These are phyloP conservation scores for Aspergillus coremiiformis DNA, from an alignment of 495 filamentous ascomycete species.

Conservation along the genomic window DNA sequence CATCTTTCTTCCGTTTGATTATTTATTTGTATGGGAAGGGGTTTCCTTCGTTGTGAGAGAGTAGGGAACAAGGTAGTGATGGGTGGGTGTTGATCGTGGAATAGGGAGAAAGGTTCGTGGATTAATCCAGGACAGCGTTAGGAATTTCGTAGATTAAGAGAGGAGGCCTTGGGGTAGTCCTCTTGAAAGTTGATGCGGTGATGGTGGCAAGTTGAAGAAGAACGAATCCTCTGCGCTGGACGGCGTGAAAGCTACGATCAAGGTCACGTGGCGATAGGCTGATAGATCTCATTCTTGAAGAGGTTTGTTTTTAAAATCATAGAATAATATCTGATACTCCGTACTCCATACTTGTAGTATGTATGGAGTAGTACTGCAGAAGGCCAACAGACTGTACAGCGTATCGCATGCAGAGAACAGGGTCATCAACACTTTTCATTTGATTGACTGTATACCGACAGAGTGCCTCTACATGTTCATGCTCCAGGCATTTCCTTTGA, in stretches of 20 bases:
- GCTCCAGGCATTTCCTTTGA: constrained; percentile 13
- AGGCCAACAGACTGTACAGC: not conserved
- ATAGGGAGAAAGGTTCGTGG: too few species aligned
- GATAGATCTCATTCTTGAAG: too few species aligned
- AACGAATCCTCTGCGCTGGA: too few species aligned
- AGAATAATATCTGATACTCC: too few species aligned
- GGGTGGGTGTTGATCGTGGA: not conserved
- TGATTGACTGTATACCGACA: constrained; percentile 24
- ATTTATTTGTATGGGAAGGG: not conserved
- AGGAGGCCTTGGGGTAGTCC: not conserved
- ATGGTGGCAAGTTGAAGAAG: not conserved
- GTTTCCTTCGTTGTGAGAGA: not conserved
- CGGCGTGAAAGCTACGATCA: not conserved
- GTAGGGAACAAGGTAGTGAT: too few species aligned
- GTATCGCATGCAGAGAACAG: constrained; percentile 4
- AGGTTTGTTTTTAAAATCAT: too few species aligned
- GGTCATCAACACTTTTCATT: constrained; percentile 22
- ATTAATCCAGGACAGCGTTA: too few species aligned
- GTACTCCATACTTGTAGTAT: too few species aligned
- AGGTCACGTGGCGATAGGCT: constrained; percentile 8
- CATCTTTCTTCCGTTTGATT: constrained; percentile 44
- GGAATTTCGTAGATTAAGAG: too few species aligned
- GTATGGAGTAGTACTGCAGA: too few species aligned
- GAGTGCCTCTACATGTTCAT: constrained; percentile 15
- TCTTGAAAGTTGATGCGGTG: not conserved